Base-by-base conservation (phyloP, 208 protist species). In the Trypanosoma cruzi region DNA sequence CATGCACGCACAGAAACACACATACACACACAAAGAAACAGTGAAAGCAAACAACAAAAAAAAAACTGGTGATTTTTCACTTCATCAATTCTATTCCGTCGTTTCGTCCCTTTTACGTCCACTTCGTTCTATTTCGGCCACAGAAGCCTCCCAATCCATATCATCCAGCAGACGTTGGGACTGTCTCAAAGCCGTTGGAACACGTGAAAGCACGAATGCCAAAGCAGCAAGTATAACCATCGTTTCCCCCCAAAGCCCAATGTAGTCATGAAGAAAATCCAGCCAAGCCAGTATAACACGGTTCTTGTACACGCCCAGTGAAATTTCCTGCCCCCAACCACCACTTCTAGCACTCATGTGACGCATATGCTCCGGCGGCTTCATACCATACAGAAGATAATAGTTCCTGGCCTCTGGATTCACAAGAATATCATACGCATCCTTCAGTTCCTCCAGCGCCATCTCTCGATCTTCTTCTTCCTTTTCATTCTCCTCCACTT, bases 311-410 rank as follows among this genome's bases (percentile, higher is more conserved):
- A 85, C 90, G 32, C 86, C 86, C 2, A 93, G 75, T 11, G 81
- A 75, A 31, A 94, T 66, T 48, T 95, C 88, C 76, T 94, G 89
- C 34, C 92, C 92, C 89, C 87, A 94, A 18, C 92, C 92, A 50
- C 92, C 92, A 59, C 92, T 82, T 34, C 82, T 78, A 22, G 88
- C 76, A 56, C 85, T 88, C 14, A 86, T 69, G 66, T 93, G 75
- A 37, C 88, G 86, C 92, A 97, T 95, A 52, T 84, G 57, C 74
- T 91, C 88, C 22, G 92, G 92, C 18, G 92, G 89, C 67, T 93
- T 95, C 20, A 76, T 73, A 20, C 90, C 92, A 68, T 97, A 97
- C 20, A 97, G 77, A 46, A 95, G 78, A 77, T 97, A 97, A 78
- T 94, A 97, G 73, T 89, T 91, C 48, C 85, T 71, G 4, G 88